Evolutionary conservation across 164 flowering plant species (phyloP).

Genomic region (Annona cherimola): DNA sequence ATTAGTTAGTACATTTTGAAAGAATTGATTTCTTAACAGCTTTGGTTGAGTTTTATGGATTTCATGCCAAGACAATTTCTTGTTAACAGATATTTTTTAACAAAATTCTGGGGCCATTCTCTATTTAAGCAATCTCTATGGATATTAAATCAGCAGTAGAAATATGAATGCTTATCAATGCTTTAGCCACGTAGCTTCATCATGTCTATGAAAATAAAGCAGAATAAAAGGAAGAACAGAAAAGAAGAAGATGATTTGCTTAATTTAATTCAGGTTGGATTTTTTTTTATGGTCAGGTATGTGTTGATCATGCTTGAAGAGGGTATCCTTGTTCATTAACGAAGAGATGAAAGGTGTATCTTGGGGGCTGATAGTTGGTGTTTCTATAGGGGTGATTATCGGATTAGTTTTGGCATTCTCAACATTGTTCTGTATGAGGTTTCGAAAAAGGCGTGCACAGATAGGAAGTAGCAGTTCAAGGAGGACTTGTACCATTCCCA

Average conservation of each 20-base stretch:
- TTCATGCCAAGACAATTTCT: neutral
- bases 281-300: neutral
- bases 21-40: neutral
- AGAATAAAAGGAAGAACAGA: neutral
- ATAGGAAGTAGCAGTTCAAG: slow-evolving; percentile 86
- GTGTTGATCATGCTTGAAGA: neutral
- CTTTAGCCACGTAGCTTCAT: neutral
- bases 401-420: slow-evolving; percentile 71
- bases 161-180: neutral
- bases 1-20: neutral
- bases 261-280: neutral
- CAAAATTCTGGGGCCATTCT: neutral
- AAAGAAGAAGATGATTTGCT: neutral
- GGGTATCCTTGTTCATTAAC: neutral
- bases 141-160: neutral
- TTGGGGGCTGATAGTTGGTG: slow-evolving; percentile 75
- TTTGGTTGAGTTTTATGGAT: neutral
- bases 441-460: slow-evolving; percentile 66
- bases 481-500: slow-evolving; percentile 70
- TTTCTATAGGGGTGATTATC: slow-evolving; percentile 84
- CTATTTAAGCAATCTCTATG: neutral
- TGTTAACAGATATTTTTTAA: neutral
- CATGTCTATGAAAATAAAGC: neutral
- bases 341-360: slow-evolving; percentile 66
- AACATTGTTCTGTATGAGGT: slow-evolving; percentile 59